These are phyloP conservation scores for Xerocomus brunneocitrinus DNA, from an alignment of 768 basidiomycete genomes.

Conservation along the genomic window DNA sequence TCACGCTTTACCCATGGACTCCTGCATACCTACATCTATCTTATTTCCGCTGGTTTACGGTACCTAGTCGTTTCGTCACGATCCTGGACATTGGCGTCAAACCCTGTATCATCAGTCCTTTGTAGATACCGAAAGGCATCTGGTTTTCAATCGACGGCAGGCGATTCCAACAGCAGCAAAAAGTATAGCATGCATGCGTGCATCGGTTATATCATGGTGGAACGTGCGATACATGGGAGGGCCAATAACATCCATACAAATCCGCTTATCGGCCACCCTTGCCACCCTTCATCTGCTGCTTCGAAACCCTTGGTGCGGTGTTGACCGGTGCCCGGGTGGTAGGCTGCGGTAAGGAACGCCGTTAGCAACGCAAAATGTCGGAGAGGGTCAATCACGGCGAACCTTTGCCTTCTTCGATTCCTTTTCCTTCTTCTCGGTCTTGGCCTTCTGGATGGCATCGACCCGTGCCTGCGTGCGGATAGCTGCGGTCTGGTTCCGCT, in stretches of 20 bases:
- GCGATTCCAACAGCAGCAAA: not conserved
- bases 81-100: constrained; percentile 7
- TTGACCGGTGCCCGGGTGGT: constrained; percentile 46
- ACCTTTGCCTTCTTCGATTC: constrained; percentile 89
- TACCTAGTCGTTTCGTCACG: constrained; percentile 7
- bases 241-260: constrained; percentile 1
- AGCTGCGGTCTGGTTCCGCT: constrained; percentile 87
- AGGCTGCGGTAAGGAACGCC: constrained; percentile 38
- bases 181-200: constrained; percentile 8
- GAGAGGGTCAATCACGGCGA: not conserved
- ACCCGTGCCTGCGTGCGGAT: constrained; percentile 76
- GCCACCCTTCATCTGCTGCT: constrained; percentile 94
- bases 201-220: constrained; percentile 15
- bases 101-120: constrained; percentile 16
- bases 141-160: not conserved
- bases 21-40: constrained; percentile 4
- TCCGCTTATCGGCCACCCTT: constrained; percentile 63
- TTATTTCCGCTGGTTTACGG: constrained; percentile 3
- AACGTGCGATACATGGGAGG: constrained; percentile 25
- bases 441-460: constrained; percentile 88
- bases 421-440: constrained; percentile 96
- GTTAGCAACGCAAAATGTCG: constrained; percentile 3
- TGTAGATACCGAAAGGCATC: not conserved
- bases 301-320: constrained; percentile 80
- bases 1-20: constrained; percentile 11